A percentile compares a stretch with the other conserved stretches of the same genome.
Conservation (phyloP, 1,284 basidiomycete species). For the Rhodotorula sp. region DNA sequence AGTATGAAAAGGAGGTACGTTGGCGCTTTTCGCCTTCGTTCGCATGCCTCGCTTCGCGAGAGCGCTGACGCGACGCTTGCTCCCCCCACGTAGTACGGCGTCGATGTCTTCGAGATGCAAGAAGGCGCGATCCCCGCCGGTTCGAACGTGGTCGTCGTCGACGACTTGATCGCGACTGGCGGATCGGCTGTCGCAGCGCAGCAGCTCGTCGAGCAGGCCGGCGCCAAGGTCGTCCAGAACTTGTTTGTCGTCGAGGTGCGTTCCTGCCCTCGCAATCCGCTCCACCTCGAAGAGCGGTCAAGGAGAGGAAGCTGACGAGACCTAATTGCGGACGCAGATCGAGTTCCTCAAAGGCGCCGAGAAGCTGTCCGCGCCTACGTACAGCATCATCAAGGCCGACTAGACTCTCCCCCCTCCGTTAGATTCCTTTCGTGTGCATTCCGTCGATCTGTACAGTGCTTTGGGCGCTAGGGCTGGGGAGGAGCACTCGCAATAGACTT, state of each 20-base stretch:
- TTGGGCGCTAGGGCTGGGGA: no score
- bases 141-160: conserved; percentile 82
- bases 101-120: conserved; percentile 72
- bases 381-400: conserved; percentile 36
- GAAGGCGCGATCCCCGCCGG: conserved; percentile 75
- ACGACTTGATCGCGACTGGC: conserved; percentile 96
- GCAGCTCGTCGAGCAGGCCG: conserved; percentile 66
- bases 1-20: conserved; percentile 75
- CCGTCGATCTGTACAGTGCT: no score
- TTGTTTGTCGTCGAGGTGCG: conserved; percentile 37
- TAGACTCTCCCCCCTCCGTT: not conserved
- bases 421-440: no score
- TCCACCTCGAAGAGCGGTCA: not conserved
- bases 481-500: no score
- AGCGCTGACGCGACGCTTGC: no score
- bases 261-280: not conserved
- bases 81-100: conserved; percentile 16
- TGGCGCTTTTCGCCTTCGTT: conserved; percentile 51
- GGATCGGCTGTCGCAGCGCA: conserved; percentile 94
- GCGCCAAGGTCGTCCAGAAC: conserved; percentile 31
- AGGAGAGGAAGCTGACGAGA: not conserved
- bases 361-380: conserved; percentile 34
- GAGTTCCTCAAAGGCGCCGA: conserved; percentile 36
- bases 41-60: no score
- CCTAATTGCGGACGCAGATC: not conserved